Evolutionary conservation across 2,329 filamentous ascomycete genomes (phyloP), one percentile per base, ranked within the genome.

Genomic region (Onygenales sp.): DNA sequence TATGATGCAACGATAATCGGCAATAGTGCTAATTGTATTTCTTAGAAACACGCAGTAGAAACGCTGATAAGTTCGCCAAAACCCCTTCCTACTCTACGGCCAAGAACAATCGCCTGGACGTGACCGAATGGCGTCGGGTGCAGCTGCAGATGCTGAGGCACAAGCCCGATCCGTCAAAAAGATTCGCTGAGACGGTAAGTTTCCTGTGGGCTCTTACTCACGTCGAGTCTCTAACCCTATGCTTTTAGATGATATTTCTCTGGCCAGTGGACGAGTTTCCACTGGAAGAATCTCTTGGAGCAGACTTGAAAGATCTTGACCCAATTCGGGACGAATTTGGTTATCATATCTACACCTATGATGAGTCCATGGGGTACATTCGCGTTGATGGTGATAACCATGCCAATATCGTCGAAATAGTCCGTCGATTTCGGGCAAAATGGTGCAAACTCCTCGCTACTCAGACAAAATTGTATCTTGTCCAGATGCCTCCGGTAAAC

Each of bases 201-300:
- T 42, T 47, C 42, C 31, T 36, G 51, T 52, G 52, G 27, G 44
- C 48, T 59, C 37, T 43, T 14, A 40, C 14, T 11, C 11, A 11
- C 37, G 6, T 14, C 14, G 39, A 14, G 14, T 27, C 43, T 36
- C 34, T 27, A 42, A 4, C n/a, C 13, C 47, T 44, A 32, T 36
- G 37, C n/a, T 32, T 27, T 14, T 54, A 69, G 62, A 63, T 74
- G 11, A 58, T 67, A 1, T 76, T 77, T 50, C 59, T 72, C 17
- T 78, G 75, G 76, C 75, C 75, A 2, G 56, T 60, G 1, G 63
- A 71, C 34, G 73, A 76, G 5, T 69, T 71, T 37, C 62, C 67
- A 0, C 60, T 74, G 2, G 61, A 68, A 10, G 65, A 72, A 9
- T 61, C 69, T 9, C 63, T 78, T 10, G 75, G 74, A 1, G 52